Evolutionary conservation across 164 flowering plant genomes (phyloP).

Genomic region (Paratinospora sagittata): DNA sequence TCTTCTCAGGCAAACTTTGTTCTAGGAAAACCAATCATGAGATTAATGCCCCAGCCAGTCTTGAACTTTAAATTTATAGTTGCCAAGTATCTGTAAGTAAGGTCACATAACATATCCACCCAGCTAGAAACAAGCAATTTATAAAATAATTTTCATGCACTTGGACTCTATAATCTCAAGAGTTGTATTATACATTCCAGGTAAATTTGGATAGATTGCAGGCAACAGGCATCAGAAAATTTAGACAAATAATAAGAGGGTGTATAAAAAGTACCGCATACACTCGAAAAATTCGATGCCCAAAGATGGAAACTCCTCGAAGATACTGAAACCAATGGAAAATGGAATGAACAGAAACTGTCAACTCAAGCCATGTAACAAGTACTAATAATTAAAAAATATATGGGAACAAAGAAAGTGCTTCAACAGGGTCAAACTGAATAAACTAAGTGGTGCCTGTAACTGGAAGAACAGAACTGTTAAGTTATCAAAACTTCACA

Average conservation of each 20-base stretch:
- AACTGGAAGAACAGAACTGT: neutral
- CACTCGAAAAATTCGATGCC: slow-evolving; percentile 62
- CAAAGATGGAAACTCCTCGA: slow-evolving; percentile 69
- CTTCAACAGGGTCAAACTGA: neutral
- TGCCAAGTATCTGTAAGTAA: neutral
- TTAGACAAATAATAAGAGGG: slow-evolving; percentile 3
- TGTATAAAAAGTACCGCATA: slow-evolving; percentile 59
- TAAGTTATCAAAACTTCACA: neutral
- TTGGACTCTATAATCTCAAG: neutral
- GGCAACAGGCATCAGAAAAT: neutral
- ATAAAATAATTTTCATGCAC: neutral
- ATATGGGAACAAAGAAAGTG: neutral
- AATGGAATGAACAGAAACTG: neutral
- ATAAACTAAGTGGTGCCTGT: neutral
- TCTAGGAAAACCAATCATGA: neutral
- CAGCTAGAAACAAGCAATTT: neutral
- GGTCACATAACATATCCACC: neutral
- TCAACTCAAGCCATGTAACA: slow-evolving; percentile 4
- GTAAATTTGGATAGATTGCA: neutral
- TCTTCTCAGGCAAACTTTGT: neutral
- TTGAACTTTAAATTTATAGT: neutral
- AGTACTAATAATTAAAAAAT: neutral
- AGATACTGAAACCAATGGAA: slow-evolving; percentile 54
- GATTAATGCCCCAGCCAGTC: neutral
- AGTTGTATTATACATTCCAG: neutral